These are phyloP conservation scores for Prunus yedoensis DNA, from an alignment of 331 rosid genomes.

Conservation along the genomic window DNA sequence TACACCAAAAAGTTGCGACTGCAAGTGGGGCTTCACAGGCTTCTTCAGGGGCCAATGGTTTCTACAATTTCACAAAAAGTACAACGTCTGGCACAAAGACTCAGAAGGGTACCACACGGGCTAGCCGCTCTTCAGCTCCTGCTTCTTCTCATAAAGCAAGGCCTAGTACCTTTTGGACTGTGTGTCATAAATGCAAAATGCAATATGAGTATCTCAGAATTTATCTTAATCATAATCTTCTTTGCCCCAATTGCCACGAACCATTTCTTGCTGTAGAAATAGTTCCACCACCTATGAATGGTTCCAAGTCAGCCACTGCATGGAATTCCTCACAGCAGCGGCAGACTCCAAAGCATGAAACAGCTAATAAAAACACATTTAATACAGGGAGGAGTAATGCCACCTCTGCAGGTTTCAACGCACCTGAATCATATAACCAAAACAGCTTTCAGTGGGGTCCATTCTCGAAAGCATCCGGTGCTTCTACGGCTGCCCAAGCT, in stretches of 20 bases:
- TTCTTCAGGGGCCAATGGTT: constrained; percentile 30
- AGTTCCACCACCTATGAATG: constrained; percentile 35
- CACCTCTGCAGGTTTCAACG: constrained; percentile 18
- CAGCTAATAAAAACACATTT: constrained; percentile 9
- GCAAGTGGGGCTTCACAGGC: constrained; percentile 17
- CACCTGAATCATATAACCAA: constrained; percentile 23
- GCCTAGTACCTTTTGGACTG: constrained; percentile 40
- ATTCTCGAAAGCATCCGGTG: constrained; percentile 20
- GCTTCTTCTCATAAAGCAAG: constrained; percentile 26
- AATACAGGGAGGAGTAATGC: constrained; percentile 14
- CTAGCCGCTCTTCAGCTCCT: constrained; percentile 23
- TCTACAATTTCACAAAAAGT: constrained; percentile 27
- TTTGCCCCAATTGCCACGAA: constrained; percentile 46
- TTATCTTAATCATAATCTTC: constrained; percentile 43
- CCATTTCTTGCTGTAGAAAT: constrained; percentile 38
- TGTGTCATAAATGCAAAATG: constrained; percentile 44
- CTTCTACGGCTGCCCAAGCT: constrained; percentile 39
- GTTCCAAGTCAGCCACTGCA: constrained; percentile 25
- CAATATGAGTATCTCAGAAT: constrained; percentile 45
- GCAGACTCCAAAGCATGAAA: constrained; percentile 12
- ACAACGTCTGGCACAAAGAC: constrained; percentile 20
- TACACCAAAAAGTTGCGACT: constrained; percentile 13
- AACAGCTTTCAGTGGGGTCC: constrained; percentile 40
- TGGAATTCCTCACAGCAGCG: constrained; percentile 32
- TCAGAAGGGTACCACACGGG: constrained; percentile 24